Evolutionary conservation across 164 flowering plant genomes (phyloP).

Genomic region (Liriodendron chinense): DNA sequence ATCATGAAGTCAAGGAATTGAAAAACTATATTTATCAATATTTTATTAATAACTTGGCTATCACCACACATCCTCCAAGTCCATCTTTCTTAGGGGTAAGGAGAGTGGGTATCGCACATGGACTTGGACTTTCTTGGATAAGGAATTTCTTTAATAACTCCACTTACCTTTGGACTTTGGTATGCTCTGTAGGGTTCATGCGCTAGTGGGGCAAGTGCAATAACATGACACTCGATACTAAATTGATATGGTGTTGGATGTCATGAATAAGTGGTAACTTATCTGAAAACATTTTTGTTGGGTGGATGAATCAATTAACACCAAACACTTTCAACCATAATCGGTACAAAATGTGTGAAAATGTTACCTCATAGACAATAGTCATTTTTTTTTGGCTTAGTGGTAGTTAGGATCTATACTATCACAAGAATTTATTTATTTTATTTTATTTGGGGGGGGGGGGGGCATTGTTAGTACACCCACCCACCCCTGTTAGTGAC

Average conservation of each 20-base stretch:
- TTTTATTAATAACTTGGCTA: not conserved
- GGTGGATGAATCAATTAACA: too few species aligned
- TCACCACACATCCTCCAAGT: slow-evolving; percentile 4
- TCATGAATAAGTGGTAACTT: slow-evolving; percentile 8
- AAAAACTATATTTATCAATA: not conserved
- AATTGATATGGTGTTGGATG: slow-evolving; percentile 2
- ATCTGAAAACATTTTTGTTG: not conserved
- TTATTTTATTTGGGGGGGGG: too few species aligned
- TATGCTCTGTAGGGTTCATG: slow-evolving; percentile 2
- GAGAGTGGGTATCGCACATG: too few species aligned
- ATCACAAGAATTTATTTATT: too few species aligned
- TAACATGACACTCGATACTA: not conserved
- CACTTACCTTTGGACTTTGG: slow-evolving; percentile 1
- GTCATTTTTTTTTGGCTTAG: too few species aligned
- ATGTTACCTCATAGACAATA: too few species aligned
- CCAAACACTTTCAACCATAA: too few species aligned
- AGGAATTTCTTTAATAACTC: not conserved
- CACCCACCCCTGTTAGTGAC: too few species aligned
- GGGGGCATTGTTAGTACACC: too few species aligned
- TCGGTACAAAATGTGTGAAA: too few species aligned
- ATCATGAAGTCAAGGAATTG: slow-evolving; percentile 6
- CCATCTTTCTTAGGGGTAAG: slow-evolving; percentile 1
- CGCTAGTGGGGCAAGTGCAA: not conserved
- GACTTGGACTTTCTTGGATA: slow-evolving; percentile 2
- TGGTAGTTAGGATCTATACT: too few species aligned